Conservation (phyloP, 176 grass and related monocot genomes). For the Guadua angustifolia region DNA sequence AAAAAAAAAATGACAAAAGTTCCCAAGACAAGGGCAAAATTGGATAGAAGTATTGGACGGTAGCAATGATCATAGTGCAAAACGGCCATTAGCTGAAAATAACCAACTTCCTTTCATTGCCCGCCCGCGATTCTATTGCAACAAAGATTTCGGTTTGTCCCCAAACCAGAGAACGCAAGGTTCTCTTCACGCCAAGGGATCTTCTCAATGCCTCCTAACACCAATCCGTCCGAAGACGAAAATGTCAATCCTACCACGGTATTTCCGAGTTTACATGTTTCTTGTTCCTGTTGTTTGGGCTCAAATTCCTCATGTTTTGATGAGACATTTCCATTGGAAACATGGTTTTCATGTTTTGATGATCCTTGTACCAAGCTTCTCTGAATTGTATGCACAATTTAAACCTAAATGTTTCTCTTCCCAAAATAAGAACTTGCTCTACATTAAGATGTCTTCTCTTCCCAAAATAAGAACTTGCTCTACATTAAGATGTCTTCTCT, state of each 20-base stretch:
- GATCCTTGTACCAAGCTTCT: neutral
- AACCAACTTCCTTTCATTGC: slow-evolving; percentile 40
- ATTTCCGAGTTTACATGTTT: slow-evolving; percentile 25
- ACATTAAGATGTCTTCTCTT: neutral
- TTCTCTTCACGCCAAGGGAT: slow-evolving; percentile 41
- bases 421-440: neutral
- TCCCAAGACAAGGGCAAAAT: neutral
- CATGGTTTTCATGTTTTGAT: slow-evolving; percentile 21
- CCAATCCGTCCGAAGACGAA: slow-evolving; percentile 54
- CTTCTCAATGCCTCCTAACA: slow-evolving; percentile 53
- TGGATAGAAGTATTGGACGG: neutral
- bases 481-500: neutral
- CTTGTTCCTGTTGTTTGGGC: neutral
- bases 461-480: neutral
- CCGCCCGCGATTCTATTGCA: slow-evolving; percentile 27
- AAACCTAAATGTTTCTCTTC: neutral
- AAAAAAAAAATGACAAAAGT: neutral
- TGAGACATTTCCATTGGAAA: slow-evolving; percentile 10
- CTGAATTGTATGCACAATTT: neutral
- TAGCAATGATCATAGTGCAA: slow-evolving; percentile 33
- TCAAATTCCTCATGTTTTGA: slow-evolving; percentile 25
- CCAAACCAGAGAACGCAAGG: slow-evolving; percentile 9
- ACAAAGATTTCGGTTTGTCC: slow-evolving; percentile 14
- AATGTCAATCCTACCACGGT: slow-evolving; percentile 71
- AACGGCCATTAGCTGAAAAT: slow-evolving; percentile 48